phyloP scores from a whole-genome alignment of 805 yeast genomes.

The Grigorovia humatica region DNA sequence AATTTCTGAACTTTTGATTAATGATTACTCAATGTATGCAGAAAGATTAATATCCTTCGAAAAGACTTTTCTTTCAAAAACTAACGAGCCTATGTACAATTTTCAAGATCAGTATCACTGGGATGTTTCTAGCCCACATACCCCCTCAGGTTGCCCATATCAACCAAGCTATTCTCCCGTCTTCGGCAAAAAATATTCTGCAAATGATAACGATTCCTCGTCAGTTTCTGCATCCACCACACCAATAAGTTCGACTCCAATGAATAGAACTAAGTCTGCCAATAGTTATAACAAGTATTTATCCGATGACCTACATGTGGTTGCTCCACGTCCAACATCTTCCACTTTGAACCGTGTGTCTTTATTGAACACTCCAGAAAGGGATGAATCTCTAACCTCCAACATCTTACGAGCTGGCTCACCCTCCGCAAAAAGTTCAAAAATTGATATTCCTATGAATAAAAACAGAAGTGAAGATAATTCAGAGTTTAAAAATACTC shows the following conservation, averaged over 20 bases:
- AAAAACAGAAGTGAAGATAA: not conserved
- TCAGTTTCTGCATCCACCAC: not conserved
- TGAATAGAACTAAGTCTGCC: constrained; percentile 7
- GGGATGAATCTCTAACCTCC: constrained; percentile 5
- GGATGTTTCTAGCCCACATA: not conserved
- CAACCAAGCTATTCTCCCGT: not conserved
- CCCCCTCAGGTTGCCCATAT: not conserved
- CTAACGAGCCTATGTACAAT: constrained; percentile 3
- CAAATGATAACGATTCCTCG: not conserved
- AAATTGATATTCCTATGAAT: not conserved
- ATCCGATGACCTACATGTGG: not conserved
- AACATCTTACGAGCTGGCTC: constrained; percentile 5
- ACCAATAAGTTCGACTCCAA: constrained; percentile 1
- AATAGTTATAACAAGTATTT: not conserved
- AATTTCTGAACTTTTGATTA: constrained; percentile 20
- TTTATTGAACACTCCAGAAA: constrained; percentile 1
- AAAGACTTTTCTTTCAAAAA: constrained; percentile 20
- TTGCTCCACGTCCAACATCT: constrained; percentile 5
- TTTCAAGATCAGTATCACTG: not conserved
- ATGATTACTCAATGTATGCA: constrained; percentile 16
- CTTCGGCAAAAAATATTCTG: not conserved
- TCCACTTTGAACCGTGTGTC: constrained; percentile 1
- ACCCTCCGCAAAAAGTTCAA: constrained; percentile 7
- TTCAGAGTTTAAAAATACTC: not conserved
- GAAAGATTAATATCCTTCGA: constrained; percentile 19